A percentile compares a stretch with the other conserved stretches of the same genome.
Evolutionary conservation across 352 stramenopile species (phyloP).

Genomic region (Saprolegnia diclina): DNA sequence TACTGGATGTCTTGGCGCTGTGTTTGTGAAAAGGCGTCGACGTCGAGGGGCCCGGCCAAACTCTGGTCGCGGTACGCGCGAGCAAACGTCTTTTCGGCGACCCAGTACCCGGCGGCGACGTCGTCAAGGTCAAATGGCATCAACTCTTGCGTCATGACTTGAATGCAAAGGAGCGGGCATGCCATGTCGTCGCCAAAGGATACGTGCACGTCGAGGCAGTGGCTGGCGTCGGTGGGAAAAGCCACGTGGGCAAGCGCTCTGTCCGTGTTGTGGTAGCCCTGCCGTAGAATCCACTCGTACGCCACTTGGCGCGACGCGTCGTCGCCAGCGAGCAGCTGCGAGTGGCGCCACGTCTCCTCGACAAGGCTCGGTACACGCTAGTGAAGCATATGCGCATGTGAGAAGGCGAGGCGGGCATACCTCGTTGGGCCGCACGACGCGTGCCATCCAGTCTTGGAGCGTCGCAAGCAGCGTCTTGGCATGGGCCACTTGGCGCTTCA

Average conservation of each 20-base stretch:
- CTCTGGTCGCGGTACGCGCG: background rate
- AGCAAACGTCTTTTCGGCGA: constrained; percentile 17
- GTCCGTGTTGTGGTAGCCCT: constrained; percentile 18
- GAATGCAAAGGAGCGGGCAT: background rate
- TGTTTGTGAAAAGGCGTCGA: background rate
- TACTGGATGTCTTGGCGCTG: background rate
- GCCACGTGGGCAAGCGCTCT: background rate
- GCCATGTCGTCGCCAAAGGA: background rate
- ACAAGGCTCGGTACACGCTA: background rate
- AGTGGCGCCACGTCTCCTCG: constrained; percentile 26
- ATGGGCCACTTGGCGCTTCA: constrained; percentile 20
- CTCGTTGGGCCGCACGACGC: background rate
- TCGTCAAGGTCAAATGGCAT: background rate
- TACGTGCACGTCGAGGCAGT: constrained; percentile 6
- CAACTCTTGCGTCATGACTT: constrained; percentile 4
- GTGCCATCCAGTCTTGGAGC: background rate
- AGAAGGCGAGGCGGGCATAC: background rate
- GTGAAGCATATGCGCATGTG: background rate
- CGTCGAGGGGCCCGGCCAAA: background rate
- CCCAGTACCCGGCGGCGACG: constrained; percentile 2
- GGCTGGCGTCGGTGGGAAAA: background rate
- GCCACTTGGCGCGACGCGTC: constrained; percentile 1
- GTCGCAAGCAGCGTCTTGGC: background rate
- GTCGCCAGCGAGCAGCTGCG: constrained; percentile 20
- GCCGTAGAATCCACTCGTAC: constrained; percentile 22